Percentiles rank a stretch among this genome's conserved stretches.
Evolutionary conservation across 176 grass and related monocot genomes (phyloP).

Genomic region (Leersia perrieri): DNA sequence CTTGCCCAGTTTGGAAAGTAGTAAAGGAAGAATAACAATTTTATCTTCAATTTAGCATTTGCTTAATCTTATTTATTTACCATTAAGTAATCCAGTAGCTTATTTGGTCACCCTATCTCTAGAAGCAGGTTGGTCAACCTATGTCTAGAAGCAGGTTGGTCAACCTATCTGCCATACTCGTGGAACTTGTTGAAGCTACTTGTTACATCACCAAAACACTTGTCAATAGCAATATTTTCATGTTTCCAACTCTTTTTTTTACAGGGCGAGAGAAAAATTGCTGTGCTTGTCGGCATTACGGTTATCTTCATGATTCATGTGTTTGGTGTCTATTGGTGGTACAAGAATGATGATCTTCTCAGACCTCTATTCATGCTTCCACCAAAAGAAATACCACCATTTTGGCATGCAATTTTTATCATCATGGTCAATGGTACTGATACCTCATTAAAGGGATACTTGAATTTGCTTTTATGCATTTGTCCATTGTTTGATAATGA

Average conservation of each 20-base stretch:
- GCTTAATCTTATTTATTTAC: slow-evolving; percentile 13
- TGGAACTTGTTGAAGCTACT: slow-evolving; percentile 16
- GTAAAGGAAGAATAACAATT: background rate
- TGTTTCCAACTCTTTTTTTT: slow-evolving; percentile 33
- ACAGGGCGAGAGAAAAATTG: slow-evolving; percentile 90
- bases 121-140: background rate
- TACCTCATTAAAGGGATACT: background rate
- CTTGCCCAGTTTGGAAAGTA: slow-evolving; percentile 1
- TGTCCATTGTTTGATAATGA: slow-evolving; percentile 1
- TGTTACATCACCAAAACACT: slow-evolving; percentile 20
- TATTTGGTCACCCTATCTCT: no score
- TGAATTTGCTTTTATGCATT: slow-evolving; percentile 14
- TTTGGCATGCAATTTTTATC: slow-evolving; percentile 98
- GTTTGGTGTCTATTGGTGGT: slow-evolving; percentile 95
- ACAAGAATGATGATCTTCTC: slow-evolving; percentile 82
- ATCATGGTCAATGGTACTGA: slow-evolving; percentile 97
- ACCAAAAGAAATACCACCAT: slow-evolving; percentile 92
- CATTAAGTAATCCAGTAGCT: background rate
- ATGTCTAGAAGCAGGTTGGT: background rate
- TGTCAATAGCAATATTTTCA: slow-evolving; percentile 4
- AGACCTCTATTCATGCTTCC: slow-evolving; percentile 92
- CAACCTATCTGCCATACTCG: background rate
- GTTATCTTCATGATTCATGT: slow-evolving; percentile 85
- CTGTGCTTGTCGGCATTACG: slow-evolving; percentile 73
- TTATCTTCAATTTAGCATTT: background rate